phyloP scores from a whole-genome alignment of 306 rosid genomes.

The Rosa chinensis region DNA sequence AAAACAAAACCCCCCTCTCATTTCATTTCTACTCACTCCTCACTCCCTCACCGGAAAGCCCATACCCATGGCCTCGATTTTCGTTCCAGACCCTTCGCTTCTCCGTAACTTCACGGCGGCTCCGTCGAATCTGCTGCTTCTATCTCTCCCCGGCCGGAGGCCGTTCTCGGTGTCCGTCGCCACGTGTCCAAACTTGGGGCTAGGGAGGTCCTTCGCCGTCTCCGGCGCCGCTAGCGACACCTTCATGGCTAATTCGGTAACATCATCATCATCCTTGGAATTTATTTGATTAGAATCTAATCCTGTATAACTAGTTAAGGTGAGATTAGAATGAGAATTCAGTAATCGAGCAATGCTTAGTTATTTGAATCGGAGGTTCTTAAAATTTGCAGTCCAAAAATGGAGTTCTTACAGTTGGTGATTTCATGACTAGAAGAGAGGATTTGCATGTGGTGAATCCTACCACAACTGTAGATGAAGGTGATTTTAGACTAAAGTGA shows the following conservation, averaged over 20 bases:
- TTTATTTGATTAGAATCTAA: not conserved
- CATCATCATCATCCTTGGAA: not conserved
- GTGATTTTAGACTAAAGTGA: constrained; percentile 31
- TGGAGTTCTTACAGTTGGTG: constrained; percentile 81
- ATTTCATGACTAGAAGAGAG: constrained; percentile 81
- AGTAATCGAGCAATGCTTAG: not conserved
- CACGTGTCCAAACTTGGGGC: constrained; percentile 26
- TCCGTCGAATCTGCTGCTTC: constrained; percentile 20
- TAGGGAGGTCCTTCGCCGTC: constrained; percentile 29
- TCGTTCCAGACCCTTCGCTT: constrained; percentile 27
- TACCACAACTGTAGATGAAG: constrained; percentile 88
- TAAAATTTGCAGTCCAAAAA: constrained; percentile 51
- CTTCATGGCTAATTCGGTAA: constrained; percentile 56
- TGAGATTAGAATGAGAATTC: not conserved
- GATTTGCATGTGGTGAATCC: constrained; percentile 79
- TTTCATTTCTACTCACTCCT: not conserved
- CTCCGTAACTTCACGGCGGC: constrained; percentile 4
- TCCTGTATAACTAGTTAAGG: not conserved
- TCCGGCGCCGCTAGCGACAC: constrained; percentile 37
- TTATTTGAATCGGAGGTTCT: not conserved
- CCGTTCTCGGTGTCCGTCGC: constrained; percentile 20
- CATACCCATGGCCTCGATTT: constrained; percentile 48
- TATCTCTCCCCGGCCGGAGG: constrained; percentile 23
- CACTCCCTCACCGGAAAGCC: not conserved
- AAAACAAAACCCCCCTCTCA: not conserved